Conservation (phyloP, 768 basidiomycete genomes). For the Saitozyma sp. region DNA sequence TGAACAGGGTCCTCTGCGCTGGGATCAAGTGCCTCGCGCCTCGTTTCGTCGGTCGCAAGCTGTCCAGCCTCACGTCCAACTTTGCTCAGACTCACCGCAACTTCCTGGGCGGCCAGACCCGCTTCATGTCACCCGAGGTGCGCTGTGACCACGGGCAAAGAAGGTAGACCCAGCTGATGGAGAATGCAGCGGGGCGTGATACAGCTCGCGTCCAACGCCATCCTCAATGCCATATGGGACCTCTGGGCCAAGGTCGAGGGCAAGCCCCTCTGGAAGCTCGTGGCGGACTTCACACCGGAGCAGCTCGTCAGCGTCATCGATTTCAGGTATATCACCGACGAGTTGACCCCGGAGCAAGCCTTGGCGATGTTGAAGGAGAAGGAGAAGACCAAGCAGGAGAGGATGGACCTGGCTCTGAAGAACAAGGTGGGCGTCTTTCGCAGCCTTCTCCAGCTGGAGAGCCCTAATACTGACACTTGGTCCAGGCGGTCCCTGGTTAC, state of each 20-base stretch:
- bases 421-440: constrained; percentile 14
- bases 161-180: no score
- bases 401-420: constrained; percentile 69
- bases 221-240: constrained; percentile 90
- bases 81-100: constrained; percentile 31
- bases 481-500: constrained; percentile 72
- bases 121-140: constrained; percentile 37
- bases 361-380: constrained; percentile 72
- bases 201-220: constrained; percentile 50
- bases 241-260: constrained; percentile 56
- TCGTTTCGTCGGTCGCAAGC: constrained; percentile 28
- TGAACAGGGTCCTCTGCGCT: constrained; percentile 25
- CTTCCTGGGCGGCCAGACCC: constrained; percentile 26
- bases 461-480: no score
- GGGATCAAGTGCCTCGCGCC: constrained; percentile 28
- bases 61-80: constrained; percentile 18
- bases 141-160: not conserved
- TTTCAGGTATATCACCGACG: constrained; percentile 86
- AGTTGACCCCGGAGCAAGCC: constrained; percentile 83
- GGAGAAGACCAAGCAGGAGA: constrained; percentile 69
- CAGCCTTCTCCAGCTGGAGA: no score
- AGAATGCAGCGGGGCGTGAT: constrained; percentile 28
- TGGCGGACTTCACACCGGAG: constrained; percentile 73
- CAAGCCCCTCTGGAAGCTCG: constrained; percentile 87
- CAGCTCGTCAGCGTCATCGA: constrained; percentile 66